Conservation (phyloP, 495 filamentous ascomycete genomes). For the Penicillium samsonianum region DNA sequence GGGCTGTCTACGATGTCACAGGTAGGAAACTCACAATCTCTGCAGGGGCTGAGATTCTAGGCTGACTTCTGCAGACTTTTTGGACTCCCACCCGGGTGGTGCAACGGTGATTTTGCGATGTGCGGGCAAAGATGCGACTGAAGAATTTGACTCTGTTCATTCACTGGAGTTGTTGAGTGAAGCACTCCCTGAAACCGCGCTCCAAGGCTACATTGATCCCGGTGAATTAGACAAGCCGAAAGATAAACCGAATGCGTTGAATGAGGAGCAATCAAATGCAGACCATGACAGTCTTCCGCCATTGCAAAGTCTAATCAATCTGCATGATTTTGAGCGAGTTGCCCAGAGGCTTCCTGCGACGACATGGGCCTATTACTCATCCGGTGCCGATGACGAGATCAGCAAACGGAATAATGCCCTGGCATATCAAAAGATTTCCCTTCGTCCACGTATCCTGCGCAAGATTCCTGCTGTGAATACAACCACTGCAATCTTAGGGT, state of each 20-base stretch:
- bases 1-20: conserved; percentile 78
- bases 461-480: conserved; percentile 72
- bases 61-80: conserved; percentile 27
- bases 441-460: conserved; percentile 73
- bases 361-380: conserved; percentile 86
- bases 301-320: conserved; percentile 61
- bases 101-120: conserved; percentile 78
- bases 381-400: conserved; percentile 85
- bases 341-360: conserved; percentile 58
- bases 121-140: conserved; percentile 84
- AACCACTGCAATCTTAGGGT: conserved; percentile 73
- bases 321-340: conserved; percentile 64
- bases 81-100: conserved; percentile 74
- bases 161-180: conserved; percentile 55
- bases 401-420: conserved; percentile 78
- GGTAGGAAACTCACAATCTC: conserved; percentile 29
- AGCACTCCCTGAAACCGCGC: conserved; percentile 23
- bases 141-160: conserved; percentile 81
- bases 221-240: not conserved
- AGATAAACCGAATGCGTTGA: not conserved
- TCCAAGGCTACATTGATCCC: conserved; percentile 27
- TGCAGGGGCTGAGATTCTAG: not conserved
- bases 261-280: not conserved
- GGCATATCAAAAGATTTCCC: conserved; percentile 78
- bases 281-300: conserved; percentile 48